Evolutionary conservation across 2,329 filamentous ascomycete genomes (phyloP).

Genomic region (Colletotrichum incanum): DNA sequence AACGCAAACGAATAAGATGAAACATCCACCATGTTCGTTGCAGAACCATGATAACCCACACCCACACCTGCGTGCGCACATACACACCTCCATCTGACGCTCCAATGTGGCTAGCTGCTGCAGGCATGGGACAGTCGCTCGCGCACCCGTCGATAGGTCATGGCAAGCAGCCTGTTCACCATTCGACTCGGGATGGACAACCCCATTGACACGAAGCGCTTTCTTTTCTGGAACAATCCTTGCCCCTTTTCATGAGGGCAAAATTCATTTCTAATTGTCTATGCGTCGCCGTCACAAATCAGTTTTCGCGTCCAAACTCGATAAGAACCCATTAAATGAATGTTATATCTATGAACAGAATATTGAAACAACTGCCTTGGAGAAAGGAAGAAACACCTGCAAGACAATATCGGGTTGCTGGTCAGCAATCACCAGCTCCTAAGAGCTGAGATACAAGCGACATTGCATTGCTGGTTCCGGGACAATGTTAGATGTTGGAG

Average conservation of each 20-base stretch:
- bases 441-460: slow-evolving; percentile 10
- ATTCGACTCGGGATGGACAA: slow-evolving; percentile 40
- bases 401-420: not conserved
- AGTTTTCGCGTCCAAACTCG: slow-evolving; percentile 29
- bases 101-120: slow-evolving; percentile 20
- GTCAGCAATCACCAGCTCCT: slow-evolving; percentile 1
- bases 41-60: slow-evolving; percentile 43
- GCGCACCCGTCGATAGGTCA: slow-evolving; percentile 11
- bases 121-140: slow-evolving; percentile 40
- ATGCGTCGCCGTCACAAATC: slow-evolving; percentile 27
- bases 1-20: slow-evolving; percentile 42
- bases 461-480: slow-evolving; percentile 7
- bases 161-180: slow-evolving; percentile 32
- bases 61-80: slow-evolving; percentile 26
- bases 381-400: not conserved
- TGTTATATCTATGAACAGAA: not conserved
- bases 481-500: slow-evolving; percentile 28
- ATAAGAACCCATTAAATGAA: slow-evolving; percentile 11
- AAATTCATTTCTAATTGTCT: not conserved
- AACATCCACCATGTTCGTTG: slow-evolving; percentile 43
- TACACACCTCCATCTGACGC: slow-evolving; percentile 12
- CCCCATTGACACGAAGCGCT: slow-evolving; percentile 24
- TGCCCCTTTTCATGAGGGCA: slow-evolving; percentile 4
- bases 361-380: not conserved
- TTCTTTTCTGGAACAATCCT: slow-evolving; percentile 35